These are phyloP conservation scores for Phytophthora rubi DNA, from an alignment of 352 stramenopile genomes.

Conservation along the genomic window DNA sequence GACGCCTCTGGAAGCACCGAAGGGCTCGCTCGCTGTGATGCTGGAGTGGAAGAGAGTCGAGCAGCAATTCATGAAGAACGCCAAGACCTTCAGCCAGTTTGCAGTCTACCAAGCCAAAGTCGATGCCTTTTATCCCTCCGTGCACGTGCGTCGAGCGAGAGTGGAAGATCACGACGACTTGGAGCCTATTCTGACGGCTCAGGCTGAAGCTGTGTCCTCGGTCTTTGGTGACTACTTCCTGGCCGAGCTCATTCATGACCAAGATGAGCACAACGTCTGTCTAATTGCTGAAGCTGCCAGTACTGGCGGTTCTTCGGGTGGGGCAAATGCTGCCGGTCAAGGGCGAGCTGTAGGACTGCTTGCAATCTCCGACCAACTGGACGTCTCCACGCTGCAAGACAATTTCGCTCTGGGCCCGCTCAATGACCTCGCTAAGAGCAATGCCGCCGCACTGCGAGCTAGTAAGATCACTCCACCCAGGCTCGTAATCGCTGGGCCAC, in stretches of 20 bases:
- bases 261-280: conserved; percentile 88
- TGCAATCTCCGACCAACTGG: conserved; percentile 83
- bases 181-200: conserved; percentile 65
- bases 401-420: conserved; percentile 87
- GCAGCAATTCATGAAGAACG: conserved; percentile 44
- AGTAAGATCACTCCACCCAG: conserved; percentile 48
- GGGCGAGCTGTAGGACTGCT: conserved; percentile 78
- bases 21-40: conserved; percentile 6
- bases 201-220: conserved; percentile 67
- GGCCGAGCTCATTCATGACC: conserved; percentile 90
- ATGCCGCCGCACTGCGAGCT: conserved; percentile 12
- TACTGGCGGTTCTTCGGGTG: neutral
- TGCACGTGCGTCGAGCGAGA: conserved; percentile 68
- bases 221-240: conserved; percentile 94
- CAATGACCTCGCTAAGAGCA: conserved; percentile 74
- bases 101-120: conserved; percentile 54
- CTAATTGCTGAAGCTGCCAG: conserved; percentile 63
- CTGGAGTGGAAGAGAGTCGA: conserved; percentile 26
- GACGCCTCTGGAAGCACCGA: conserved; percentile 8
- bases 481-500: conserved; percentile 91
- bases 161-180: conserved; percentile 88
- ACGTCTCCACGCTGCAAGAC: conserved; percentile 79
- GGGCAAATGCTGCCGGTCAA: conserved; percentile 30
- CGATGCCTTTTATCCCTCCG: conserved; percentile 43
- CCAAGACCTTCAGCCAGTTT: conserved; percentile 51